Evolutionary conservation across 371 early-diverging fungal species (phyloP).

Genomic region (Mortierella sp.): DNA sequence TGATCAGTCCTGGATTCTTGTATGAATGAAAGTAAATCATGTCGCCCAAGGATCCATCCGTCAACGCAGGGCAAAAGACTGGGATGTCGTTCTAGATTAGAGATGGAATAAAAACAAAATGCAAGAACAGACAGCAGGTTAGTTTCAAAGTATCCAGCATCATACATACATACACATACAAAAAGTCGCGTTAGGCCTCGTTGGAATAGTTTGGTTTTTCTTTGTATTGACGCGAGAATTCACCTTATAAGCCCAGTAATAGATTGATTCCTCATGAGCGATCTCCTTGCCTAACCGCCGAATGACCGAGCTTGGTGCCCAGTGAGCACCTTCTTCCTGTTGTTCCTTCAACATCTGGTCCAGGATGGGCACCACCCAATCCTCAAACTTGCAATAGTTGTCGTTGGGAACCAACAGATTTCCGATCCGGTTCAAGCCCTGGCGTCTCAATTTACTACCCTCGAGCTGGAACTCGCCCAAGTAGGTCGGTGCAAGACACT

Average conservation of each 20-base stretch:
- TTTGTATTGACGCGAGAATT: neutral
- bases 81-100: constrained; percentile 93
- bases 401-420: constrained; percentile 99
- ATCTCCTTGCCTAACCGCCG: constrained; percentile 96
- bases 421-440: constrained; percentile 98
- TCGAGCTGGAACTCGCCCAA: constrained; percentile 86
- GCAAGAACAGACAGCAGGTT: neutral
- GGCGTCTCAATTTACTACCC: constrained; percentile 87
- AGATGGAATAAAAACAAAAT: constrained; percentile 21
- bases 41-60: constrained; percentile 99
- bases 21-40: constrained; percentile 99
- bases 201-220: neutral
- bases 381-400: constrained; percentile 99
- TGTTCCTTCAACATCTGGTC: constrained; percentile 95
- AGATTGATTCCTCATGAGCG: constrained; percentile 92
- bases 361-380: constrained; percentile 96
- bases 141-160: neutral
- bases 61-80: constrained; percentile 98
- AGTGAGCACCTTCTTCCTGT: constrained; percentile 64
- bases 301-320: constrained; percentile 97
- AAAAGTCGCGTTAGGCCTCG: neutral
- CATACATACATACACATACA: neutral
- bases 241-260: constrained; percentile 96
- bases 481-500: constrained; percentile 94
- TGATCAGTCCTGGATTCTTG: constrained; percentile 91